Base-by-base conservation (phyloP, 495 filamentous ascomycete genomes). In the Niebla homalea region DNA sequence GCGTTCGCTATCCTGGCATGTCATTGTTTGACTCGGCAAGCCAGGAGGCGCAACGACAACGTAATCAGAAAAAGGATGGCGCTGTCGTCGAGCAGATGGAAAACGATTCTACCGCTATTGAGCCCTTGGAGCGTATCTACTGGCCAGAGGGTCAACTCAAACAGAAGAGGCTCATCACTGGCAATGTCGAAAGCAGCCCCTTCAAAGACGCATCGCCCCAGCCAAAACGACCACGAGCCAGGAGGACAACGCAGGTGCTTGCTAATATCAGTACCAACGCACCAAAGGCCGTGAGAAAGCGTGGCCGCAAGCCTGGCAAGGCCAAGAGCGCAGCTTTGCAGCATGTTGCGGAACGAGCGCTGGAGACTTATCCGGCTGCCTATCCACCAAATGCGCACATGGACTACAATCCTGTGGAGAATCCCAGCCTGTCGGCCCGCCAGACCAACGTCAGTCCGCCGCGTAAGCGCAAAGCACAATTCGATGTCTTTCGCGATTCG, bases 31-130 rank as follows among this genome's bases (percentile, higher is more conserved):
- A 95, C 60, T 83, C 87, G 11, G 89, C 89, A 7, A 86, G 79
- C 1, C 71, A 78, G 47, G 76, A 83, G 43, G 83, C 84, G 70
- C 81, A 81, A 58, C 78, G 84, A 36, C 85, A 77, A 66, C 78
- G 89, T 37, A 94, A 94, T 59, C 89, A 95, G 63, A 84, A 84
- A 53, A 95, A 95, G 58, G 81, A 85, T 49, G 72, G 69, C 12
- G 81, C 75, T 6, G 77, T 86, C 19, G 53, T 94, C 20, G 74
- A 73, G 60, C 72, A 74, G 56, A 85, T 95, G 71, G 74, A 87
- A 55, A 60, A 67, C 26, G 80, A 81, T 16, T 89, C 87, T 0
- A 60, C 61, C 19, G 66, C 70, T 5, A 79, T 89, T n/a, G 78
- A 81, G 55, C 79, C 86, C 7, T 75, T 64, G 0, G 89, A 95